Base-by-base conservation (phyloP, 2,329 filamentous ascomycete species). In the Aspergillus arachidicola region DNA sequence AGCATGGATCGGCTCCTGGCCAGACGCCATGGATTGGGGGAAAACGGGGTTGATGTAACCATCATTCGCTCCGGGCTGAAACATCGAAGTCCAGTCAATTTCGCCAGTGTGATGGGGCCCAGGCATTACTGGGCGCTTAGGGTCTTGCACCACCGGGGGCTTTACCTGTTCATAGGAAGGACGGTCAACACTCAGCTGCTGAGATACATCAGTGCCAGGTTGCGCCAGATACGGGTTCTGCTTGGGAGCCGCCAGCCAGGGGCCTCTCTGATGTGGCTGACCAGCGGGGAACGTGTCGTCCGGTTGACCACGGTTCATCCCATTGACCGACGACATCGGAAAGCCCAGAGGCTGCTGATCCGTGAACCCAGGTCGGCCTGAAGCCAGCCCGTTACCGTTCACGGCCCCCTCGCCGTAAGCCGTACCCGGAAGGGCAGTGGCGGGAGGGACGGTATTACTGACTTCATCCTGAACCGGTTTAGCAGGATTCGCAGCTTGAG, bases 61-160 rank as follows among this genome's bases (percentile, higher is more conserved):
- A 80, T 87, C 83, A 79, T 89, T 86, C 81, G 86, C 84, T 85
- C 88, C 88, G 82, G 88, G 80, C 82, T 89, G 89, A 83, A 92
- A 92, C 87, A 93, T 91, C 77, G 90, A 86, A 74, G 89, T 86
- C 90, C 90, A 93, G 81, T 92, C 90, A 82, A 90, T 71, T 59
- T 80, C 80, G 82, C 82, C 85, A 61, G 74, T 69, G 62, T 88
- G 86, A 78, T 85, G 84, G 79, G 84, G 85, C 75, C 77, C 79
- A 82, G 86, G 72, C 87, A 92, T 91, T 74, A 86, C 73, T 68
- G 78, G 77, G 60, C 78, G 77, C 69, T 81, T 81, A 64, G 73
- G 74, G 65, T 82, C 78, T 68, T 73, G 71, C 60, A 74, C 66
- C 65, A 76, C 67, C 62, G 77, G 74, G 70, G 77, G 72, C 72